Conservation (phyloP, 495 filamentous ascomycete species). For the Letharia columbiana region DNA sequence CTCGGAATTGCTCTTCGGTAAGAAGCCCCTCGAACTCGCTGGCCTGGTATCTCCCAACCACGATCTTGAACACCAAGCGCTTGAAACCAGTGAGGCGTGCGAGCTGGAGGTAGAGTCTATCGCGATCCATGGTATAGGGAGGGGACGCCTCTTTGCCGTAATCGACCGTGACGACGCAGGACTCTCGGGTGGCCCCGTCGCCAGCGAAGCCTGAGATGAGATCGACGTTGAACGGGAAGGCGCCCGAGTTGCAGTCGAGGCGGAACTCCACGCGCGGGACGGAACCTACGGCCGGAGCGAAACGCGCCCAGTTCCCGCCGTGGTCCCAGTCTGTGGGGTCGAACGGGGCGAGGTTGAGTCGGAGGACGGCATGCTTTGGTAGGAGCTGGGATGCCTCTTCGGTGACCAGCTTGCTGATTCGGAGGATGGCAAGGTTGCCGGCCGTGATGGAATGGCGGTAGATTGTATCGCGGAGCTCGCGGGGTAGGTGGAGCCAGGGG, state of each 20-base stretch:
- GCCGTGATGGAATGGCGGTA: not conserved
- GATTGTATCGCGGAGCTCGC: not conserved
- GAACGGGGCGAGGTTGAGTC: not conserved
- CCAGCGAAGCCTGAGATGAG: not conserved
- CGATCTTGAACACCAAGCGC: not conserved
- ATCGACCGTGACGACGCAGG: not conserved
- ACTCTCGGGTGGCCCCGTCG: not conserved
- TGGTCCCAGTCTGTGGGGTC: not conserved
- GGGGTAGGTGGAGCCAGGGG: not conserved
- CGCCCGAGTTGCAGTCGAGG: not conserved
- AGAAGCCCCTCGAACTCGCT: not conserved
- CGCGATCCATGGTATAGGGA: not conserved
- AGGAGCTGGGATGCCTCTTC: not conserved
- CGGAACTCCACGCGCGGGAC: not conserved
- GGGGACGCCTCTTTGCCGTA: not conserved
- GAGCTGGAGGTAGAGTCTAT: not conserved
- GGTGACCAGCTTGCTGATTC: not conserved
- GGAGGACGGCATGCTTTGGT: not conserved
- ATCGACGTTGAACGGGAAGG: not conserved
- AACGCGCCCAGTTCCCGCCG: not conserved
- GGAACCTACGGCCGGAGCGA: not conserved
- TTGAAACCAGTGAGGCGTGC: not conserved
- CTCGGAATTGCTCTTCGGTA: not conserved
- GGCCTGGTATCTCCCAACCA: not conserved
- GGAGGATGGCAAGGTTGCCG: not conserved